Evolutionary conservation across 352 stramenopile genomes (phyloP), one percentile per base, ranked within the genome.

Genomic region (Globisporangium canariense): DNA sequence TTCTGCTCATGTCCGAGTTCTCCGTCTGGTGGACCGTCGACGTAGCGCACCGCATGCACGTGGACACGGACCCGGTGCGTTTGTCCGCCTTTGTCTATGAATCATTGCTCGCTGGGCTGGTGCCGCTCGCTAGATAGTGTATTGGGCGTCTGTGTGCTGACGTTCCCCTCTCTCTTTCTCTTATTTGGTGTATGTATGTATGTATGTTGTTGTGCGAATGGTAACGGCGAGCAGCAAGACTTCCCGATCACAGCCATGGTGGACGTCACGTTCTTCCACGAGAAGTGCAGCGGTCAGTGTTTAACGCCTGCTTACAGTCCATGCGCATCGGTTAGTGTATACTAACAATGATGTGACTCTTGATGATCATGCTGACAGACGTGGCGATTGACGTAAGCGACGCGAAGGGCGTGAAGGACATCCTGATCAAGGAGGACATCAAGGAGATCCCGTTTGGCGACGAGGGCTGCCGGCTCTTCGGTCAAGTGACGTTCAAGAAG

Each of bases 11-110:
- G 61, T 96, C 87, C 43, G 87, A 96, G 76, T 70, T 96, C 71
- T 86, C 83, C 7, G 72, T 94, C 38, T 96, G 86, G 85, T 93
- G 83, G 82, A 91, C 81, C 2, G 82, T 92, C 64, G 86, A 88
- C 60, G 82, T 93, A 56, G 77, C 81, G 47, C 85, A 96, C 68
- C 87, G 81, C 77, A 96, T 96, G 87, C 84, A 96, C 65, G 87
- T 96, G 56, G 87, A 96, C 74, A 92, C 78, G 18, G 68, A 79
- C 30, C 75, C 87, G 71, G 87, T 95, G 79, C 70, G 77, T 74
- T 4, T 30, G 10, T 41, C 11, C 36, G 41, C 36, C 18, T n/a
- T 14, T 41, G 2, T 50, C 16, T 62, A 32, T 62, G 56, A 9
- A 6, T 38, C 13, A 32, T 40, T 55, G 25, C 25, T 28, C 7